Evolutionary conservation across 23 red algal genomes (phyloP), one percentile per base, ranked within the genome.

Genomic region (Gracilariopsis chorda): DNA sequence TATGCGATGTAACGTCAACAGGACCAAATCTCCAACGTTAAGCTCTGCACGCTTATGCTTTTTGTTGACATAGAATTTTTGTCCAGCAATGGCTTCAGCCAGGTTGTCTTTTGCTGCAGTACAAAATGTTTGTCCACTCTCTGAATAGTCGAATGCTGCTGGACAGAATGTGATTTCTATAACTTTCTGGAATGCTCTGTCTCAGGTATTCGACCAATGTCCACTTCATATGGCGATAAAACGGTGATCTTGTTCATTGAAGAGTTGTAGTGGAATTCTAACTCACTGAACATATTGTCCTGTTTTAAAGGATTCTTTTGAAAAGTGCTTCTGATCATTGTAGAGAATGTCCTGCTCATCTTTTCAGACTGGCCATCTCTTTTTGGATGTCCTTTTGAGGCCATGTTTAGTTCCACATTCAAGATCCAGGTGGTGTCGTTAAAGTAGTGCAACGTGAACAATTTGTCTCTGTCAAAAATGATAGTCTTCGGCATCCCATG

Each of bases 281-380:
- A 0, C 7, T 19, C 76, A n/a, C 10, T 8, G 10, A 52, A 59
- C 24, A 0, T 27, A 24, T 51, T 51, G 24, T 59, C 16, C 76
- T 21, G 55, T 20, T 57, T 28, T 0, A 41, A 12, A 14, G 72
- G 72, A 12, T 32, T 19, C 17, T 27, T 78, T 48, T 78, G 36
- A 49, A 78, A 0, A 43, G 14, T 0, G 43, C 36, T 20, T 0
- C 72, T 46, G 12, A 78, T 24, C 0, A 78, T 78, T 0, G 29
- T 48, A 12, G 72, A 78, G 13, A 78, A 32, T 46, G 33, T 48
- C n/a, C 7, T 75, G 69, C 27, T 75, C 69, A 46, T 43, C 27
- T 41, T 75, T 39, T 75, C 69, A 21, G 69, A 75, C 39, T 75
- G 69, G 4, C 69, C 69, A 39, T 75, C 69, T 7, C 29, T 75